Evolutionary conservation across 306 rosid species (phyloP), one percentile per base, ranked within the genome.

Genomic region (Canavalia gladiata): DNA sequence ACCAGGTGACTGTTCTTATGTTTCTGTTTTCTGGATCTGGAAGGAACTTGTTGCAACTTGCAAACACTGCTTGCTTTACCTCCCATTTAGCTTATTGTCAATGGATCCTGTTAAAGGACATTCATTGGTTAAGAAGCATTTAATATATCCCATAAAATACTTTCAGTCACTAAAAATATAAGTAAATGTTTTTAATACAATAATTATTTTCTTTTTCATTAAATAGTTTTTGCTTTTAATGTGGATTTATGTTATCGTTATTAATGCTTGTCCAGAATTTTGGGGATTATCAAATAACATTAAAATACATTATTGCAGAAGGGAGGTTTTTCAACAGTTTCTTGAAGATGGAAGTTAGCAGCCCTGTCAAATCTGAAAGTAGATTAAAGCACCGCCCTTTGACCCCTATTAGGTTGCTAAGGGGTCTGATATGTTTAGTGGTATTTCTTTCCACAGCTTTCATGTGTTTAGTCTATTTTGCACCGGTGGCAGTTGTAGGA

Each of bases 371-470:
- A 76, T 62, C 84, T 28, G 88, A 89, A 77, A 73, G 33, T 68
- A 79, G 31, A 80, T 66, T 83, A 78, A 93, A 88, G 86, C 94
- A 89, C 79, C 91, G 88, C 41, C 87, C 93, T 72, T 63, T 95
- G 84, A 89, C 94, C 74, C 88, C 89, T 29, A 28, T 87, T 84
- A 89, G 94, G 83, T 37, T 86, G 18, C 57, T 92, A 67, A 90
- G 99, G 87, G 98, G 99, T 55, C 25, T 92, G 68, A 13, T 88
- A 58, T 96, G 99, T 74, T 83, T 96, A 74, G 87, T 78, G 82
- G 98, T 96, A 89, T 92, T 87, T 84, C 75, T 96, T 64, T 91
- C 97, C 0, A 93, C 99, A 5, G 98, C 98, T 49, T 92, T 89
- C 83, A 89, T 86, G 74, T 87, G 90, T 76, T 73, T 96, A 74